Evolutionary conservation across 345 rosid genomes (phyloP).

Genomic region (Lumnitzera littorea): DNA sequence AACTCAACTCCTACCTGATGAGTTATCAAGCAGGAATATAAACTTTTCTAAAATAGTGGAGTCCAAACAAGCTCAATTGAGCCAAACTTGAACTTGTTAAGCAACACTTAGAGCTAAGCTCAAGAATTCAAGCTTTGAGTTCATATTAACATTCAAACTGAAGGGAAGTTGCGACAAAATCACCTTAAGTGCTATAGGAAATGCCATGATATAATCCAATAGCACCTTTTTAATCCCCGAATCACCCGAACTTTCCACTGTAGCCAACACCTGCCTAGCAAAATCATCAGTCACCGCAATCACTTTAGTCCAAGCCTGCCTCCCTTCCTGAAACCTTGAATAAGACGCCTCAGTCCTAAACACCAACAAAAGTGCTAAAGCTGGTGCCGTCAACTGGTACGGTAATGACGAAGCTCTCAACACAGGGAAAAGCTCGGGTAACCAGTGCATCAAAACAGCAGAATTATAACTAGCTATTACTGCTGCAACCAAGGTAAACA

Average conservation of each 20-base stretch:
- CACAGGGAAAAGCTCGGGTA: slow-evolving; percentile 61
- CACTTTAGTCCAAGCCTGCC: slow-evolving; percentile 76
- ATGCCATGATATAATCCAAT: slow-evolving; percentile 66
- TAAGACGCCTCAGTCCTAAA: slow-evolving; percentile 95
- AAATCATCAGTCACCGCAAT: slow-evolving; percentile 65
- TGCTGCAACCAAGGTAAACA: slow-evolving; percentile 60
- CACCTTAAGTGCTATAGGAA: slow-evolving; percentile 88
- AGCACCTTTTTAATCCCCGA: slow-evolving; percentile 38
- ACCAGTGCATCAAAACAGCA: slow-evolving; percentile 44
- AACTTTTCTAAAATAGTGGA: not conserved
- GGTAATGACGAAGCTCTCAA: slow-evolving; percentile 79
- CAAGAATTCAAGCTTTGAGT: no score
- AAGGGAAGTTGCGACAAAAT: not conserved
- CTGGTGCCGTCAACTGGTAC: slow-evolving; percentile 83
- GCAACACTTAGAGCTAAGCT: not conserved
- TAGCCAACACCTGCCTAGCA: slow-evolving; percentile 51
- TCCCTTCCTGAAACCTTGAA: slow-evolving; percentile 81
- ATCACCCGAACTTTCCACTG: slow-evolving; percentile 35
- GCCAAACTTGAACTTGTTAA: not conserved
- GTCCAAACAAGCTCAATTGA: not conserved
- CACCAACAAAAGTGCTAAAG: slow-evolving; percentile 81
- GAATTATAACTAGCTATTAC: slow-evolving; percentile 63
- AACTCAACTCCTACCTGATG: not conserved
- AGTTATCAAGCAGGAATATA: not conserved
- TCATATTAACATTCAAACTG: not conserved